Base-by-base conservation (phyloP, 495 filamentous ascomycete genomes). In the Aspergillus sclerotioniger region DNA sequence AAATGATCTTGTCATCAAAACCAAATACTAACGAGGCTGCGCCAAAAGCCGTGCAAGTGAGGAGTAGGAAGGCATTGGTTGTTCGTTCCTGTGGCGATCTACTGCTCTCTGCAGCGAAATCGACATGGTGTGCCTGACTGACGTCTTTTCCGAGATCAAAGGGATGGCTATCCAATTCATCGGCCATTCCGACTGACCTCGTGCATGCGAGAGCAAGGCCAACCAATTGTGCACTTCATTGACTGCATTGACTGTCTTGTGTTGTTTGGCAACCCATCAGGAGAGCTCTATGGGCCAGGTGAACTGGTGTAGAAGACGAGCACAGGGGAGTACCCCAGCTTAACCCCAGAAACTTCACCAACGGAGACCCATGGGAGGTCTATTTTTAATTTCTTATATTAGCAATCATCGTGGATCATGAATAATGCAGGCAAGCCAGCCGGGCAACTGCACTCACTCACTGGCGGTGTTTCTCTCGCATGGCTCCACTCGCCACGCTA, bases 1-100 rank as follows among this genome's bases (percentile, higher is more conserved):
- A 76, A n/a, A 76, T 76, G 39, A 74, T 57, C 47, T 76, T 76
- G 61, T 76, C 73, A 32, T 76, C 70, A 51, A 69, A 76, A 1
- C 71, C 73, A 52, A 74, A 74, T 16, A 76, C 55, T 31, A 76
- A 73, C 16, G 71, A 76, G 1, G 72, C 71, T 8, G 71, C 68
- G 8, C 67, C 68, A 55, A 74, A 71, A 6, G 69, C 65, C 19
- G 61, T 57, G 60, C 73, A 76, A 12, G 66, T 64, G 12, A 72
- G 59, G 12, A 74, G 53, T 37, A 76, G 57, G 6, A 63, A 57
- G 8, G 55, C 21, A 57, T 76, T 76, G 54, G 70, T 54, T 6
- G 67, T 55, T 3, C 58, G 19, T 16, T 61, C 33, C 59, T 65
- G 15, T 16, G 54, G 46, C 7, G 21, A n/a, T 35, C 10, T 19